Percentiles rank a stretch among this genome's conserved stretches.
phyloP scores from a whole-genome alignment of 805 yeast genomes.

The Sugiyamaella americana region DNA sequence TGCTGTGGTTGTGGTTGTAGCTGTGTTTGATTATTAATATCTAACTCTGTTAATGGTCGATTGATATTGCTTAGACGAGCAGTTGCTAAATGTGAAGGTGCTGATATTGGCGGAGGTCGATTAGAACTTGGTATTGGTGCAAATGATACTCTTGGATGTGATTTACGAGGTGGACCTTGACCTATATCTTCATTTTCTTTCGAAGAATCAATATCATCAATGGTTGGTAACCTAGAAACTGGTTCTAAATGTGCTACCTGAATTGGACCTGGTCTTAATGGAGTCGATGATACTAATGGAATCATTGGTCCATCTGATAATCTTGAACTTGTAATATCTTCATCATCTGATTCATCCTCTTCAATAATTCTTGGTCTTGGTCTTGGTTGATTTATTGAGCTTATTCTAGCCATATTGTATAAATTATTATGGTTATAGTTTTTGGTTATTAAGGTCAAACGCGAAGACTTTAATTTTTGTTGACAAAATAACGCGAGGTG shows the following conservation, averaged over 20 bases:
- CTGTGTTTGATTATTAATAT: not conserved
- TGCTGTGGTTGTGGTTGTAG: not conserved
- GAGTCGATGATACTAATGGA: slow-evolving; percentile 13
- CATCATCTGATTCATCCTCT: slow-evolving; percentile 6
- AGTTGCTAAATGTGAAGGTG: not conserved
- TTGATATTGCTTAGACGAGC: not conserved
- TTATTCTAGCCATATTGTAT: not conserved
- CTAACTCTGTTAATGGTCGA: not conserved
- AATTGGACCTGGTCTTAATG: slow-evolving; percentile 8
- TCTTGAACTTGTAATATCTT: not conserved
- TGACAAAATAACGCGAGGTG: not conserved
- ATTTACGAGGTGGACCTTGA: not conserved
- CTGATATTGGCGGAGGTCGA: not conserved
- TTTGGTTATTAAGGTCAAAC: no score
- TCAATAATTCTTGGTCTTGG: not conserved
- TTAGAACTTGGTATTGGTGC: not conserved
- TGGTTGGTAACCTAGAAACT: not conserved
- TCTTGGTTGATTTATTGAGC: not conserved
- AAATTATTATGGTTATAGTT: not conserved
- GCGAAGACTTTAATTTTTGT: no score
- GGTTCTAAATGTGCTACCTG: slow-evolving; percentile 21
- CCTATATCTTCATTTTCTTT: slow-evolving; percentile 7
- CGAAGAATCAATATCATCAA: slow-evolving; percentile 12
- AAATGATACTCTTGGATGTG: not conserved
- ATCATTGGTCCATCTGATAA: not conserved